These are phyloP conservation scores for Backusella australiensis DNA, from an alignment of 192 early-diverging fungal genomes.

Conservation along the genomic window DNA sequence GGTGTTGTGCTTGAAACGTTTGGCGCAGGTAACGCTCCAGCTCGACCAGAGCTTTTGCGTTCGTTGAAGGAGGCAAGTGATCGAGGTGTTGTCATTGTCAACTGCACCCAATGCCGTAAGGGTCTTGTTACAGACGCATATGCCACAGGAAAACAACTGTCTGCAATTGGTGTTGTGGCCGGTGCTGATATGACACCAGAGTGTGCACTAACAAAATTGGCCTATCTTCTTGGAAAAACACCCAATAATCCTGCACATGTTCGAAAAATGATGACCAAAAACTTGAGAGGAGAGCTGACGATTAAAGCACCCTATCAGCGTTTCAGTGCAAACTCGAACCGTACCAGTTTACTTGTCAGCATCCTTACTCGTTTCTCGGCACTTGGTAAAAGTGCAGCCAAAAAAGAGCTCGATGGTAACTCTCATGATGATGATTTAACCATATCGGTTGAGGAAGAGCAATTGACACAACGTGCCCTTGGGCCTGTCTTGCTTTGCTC, in stretches of 20 bases:
- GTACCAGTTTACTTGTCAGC: conserved; percentile 53
- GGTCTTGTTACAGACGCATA: conserved; percentile 91
- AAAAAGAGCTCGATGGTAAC: background rate
- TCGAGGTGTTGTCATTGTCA: conserved; percentile 95
- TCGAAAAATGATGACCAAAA: conserved; percentile 77
- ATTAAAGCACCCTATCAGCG: conserved; percentile 59
- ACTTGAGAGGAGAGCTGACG: conserved; percentile 92
- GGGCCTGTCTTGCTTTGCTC: conserved; percentile 85
- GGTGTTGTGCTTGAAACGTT: conserved; percentile 96
- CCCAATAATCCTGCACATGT: conserved; percentile 44
- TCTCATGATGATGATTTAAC: background rate
- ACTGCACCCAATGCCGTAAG: conserved; percentile 87
- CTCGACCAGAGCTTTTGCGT: conserved; percentile 79
- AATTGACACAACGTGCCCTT: conserved; percentile 72
- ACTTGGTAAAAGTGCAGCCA: conserved; percentile 18
- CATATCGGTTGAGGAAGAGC: conserved; percentile 49
- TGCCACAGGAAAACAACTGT: conserved; percentile 83
- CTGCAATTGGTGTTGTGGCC: conserved; percentile 78
- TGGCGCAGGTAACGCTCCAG: conserved; percentile 96
- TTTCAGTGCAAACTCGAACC: conserved; percentile 61
- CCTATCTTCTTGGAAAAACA: conserved; percentile 81
- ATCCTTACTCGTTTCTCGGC: conserved; percentile 42
- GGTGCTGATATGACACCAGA: conserved; percentile 96
- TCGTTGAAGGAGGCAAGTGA: conserved; percentile 84
- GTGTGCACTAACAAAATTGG: conserved; percentile 95